phyloP scores from a whole-genome alignment of 129 eudicot genomes.

The Heracleum sosnowskyi region DNA sequence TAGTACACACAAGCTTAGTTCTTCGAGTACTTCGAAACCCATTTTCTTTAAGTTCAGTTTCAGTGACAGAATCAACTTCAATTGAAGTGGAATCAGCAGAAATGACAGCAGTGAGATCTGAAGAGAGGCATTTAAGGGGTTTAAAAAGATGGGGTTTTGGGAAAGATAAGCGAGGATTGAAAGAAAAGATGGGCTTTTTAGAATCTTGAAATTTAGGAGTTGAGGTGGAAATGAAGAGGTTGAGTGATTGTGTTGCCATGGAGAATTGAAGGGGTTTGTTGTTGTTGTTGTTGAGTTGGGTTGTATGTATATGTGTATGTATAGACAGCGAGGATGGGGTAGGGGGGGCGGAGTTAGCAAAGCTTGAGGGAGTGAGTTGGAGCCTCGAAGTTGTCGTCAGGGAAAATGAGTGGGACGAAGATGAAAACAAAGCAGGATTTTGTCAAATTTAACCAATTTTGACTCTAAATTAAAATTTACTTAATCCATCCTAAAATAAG shows the following conservation, averaged over 20 bases:
- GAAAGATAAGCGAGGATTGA: conserved; percentile 13
- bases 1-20: conserved; percentile 85
- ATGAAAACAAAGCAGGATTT: background rate
- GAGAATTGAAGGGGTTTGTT: background rate
- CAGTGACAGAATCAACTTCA: conserved; percentile 84
- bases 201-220: conserved; percentile 15
- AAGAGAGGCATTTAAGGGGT: conserved; percentile 13
- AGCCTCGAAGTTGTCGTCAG: conserved; percentile 34
- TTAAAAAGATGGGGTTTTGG: conserved; percentile 9
- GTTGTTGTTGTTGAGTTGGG: no score
- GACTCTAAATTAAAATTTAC: no score
- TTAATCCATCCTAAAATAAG: no score
- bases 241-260: conserved; percentile 58
- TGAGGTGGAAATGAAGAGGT: conserved; percentile 41
- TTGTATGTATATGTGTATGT: background rate
- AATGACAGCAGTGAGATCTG: conserved; percentile 16
- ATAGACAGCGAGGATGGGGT: background rate
- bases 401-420: background rate
- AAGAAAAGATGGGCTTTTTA: conserved; percentile 14
- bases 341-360: conserved; percentile 34
- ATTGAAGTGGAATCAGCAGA: conserved; percentile 29
- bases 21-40: conserved; percentile 88
- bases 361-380: conserved; percentile 12
- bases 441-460: no score
- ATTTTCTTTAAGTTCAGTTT: conserved; percentile 83